phyloP scores from a whole-genome alignment of 108 stramenopile species.

The Cyclostephanos invisitatus region DNA sequence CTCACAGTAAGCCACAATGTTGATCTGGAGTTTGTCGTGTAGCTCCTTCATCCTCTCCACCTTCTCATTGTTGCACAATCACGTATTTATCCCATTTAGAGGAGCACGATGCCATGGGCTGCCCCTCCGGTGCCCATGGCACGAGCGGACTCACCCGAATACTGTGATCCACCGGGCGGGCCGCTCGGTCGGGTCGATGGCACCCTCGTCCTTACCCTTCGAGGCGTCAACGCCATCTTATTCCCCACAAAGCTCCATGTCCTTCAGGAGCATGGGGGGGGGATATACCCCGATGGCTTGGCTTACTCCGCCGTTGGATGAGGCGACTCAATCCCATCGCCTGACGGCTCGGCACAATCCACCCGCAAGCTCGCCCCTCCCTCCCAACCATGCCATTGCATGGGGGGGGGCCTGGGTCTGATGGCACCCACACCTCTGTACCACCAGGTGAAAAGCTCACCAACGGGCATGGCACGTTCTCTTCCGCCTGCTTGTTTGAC shows the following conservation, averaged over 20 bases:
- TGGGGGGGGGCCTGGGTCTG: not conserved
- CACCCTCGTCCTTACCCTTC: not conserved
- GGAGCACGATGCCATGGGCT: not conserved
- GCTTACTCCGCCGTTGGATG: not conserved
- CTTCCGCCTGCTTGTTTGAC: not conserved
- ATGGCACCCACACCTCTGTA: not conserved
- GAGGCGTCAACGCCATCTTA: not conserved
- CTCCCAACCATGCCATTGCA: not conserved
- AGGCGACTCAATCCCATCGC: not conserved
- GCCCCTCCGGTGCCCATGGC: not conserved
- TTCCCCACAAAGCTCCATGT: not conserved
- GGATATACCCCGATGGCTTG: not conserved
- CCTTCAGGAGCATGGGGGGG: not conserved
- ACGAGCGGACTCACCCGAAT: not conserved
- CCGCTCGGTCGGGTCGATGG: not conserved
- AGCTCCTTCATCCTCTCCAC: not conserved
- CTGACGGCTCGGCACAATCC: not conserved
- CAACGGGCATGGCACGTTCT: not conserved
- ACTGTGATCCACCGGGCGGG: not conserved
- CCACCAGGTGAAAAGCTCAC: not conserved
- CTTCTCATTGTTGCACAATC: not conserved
- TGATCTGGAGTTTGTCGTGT: conserved; percentile 4
- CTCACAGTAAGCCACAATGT: conserved; percentile 9
- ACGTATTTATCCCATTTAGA: not conserved
- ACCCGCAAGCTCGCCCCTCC: not conserved